A percentile compares a stretch with the other conserved stretches of the same genome.
phyloP scores from a whole-genome alignment of 73 alveolate genomes.

The Uronychia binucleata region DNA sequence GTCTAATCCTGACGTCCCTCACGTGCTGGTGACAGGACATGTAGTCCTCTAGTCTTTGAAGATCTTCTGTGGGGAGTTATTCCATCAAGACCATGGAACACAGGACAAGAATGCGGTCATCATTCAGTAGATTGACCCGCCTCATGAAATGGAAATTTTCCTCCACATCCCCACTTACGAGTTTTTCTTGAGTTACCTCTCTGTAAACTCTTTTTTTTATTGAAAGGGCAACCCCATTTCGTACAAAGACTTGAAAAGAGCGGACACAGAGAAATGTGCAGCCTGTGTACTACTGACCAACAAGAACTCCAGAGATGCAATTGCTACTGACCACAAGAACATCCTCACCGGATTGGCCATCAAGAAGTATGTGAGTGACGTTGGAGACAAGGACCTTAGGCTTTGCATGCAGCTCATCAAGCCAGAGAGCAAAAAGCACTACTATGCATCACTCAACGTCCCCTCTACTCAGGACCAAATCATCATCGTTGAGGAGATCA shows the following conservation, averaged over 20 bases:
- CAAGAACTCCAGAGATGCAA: slow-evolving; percentile 88
- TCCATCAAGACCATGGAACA: slow-evolving; percentile 96
- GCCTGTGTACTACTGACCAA: slow-evolving; percentile 91
- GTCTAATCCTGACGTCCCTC: slow-evolving; percentile 95
- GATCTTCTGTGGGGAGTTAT: slow-evolving; percentile 91
- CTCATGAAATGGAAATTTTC: slow-evolving; percentile 90
- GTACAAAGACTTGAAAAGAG: slow-evolving; percentile 84
- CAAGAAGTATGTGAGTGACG: slow-evolving; percentile 86
- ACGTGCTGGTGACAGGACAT: slow-evolving; percentile 92
- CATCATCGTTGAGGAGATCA: slow-evolving; percentile 80
- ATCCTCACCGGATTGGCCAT: slow-evolving; percentile 88
- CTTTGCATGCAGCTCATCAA: slow-evolving; percentile 92
- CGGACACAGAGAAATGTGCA: slow-evolving; percentile 85
- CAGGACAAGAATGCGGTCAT: slow-evolving; percentile 93
- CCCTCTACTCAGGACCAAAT: slow-evolving; percentile 70
- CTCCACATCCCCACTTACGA: slow-evolving; percentile 91
- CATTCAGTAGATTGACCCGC: slow-evolving; percentile 85
- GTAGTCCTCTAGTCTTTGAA: slow-evolving; percentile 83
- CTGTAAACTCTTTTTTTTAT: slow-evolving; percentile 2
- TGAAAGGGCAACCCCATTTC: slow-evolving; percentile 77
- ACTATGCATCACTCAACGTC: slow-evolving; percentile 67
- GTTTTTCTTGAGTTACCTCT: slow-evolving; percentile 74
- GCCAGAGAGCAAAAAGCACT: slow-evolving; percentile 95
- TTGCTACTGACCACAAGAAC: slow-evolving; percentile 93
- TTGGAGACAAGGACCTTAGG: slow-evolving; percentile 70